These are phyloP conservation scores for Lotus japonicus DNA, from an alignment of 306 rosid species.

Conservation along the genomic window DNA sequence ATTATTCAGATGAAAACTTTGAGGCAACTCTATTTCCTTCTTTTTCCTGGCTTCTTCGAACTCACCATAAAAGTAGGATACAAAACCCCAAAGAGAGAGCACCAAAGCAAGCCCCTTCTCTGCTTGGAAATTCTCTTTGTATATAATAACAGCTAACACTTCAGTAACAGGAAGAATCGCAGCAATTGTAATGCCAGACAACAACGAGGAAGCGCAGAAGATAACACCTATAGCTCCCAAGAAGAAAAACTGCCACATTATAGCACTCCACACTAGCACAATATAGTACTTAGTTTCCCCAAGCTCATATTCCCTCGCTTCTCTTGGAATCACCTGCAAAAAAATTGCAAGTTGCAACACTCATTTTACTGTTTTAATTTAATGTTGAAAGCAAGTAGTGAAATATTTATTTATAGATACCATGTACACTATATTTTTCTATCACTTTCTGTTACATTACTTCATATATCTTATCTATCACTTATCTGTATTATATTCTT, in stretches of 20 bases:
- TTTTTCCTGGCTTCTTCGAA: slow-evolving; percentile 32
- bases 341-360: too few relatives aligned
- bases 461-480: too few relatives aligned
- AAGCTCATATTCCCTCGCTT: slow-evolving; percentile 48
- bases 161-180: slow-evolving; percentile 53
- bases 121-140: slow-evolving; percentile 53
- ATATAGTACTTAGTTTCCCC: slow-evolving; percentile 57
- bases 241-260: slow-evolving; percentile 71
- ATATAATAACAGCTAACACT: slow-evolving; percentile 57
- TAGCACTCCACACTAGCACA: slow-evolving; percentile 42
- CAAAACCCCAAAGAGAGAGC: slow-evolving; percentile 78
- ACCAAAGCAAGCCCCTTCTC: slow-evolving; percentile 68
- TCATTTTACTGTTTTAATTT: too few relatives aligned
- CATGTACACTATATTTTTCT: too few relatives aligned
- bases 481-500: too few relatives aligned
- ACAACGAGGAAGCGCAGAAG: slow-evolving; percentile 60
- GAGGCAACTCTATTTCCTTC: slow-evolving; percentile 11
- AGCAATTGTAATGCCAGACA: slow-evolving; percentile 56
- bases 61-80: slow-evolving; percentile 79
- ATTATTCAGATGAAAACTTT: not conserved
- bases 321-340: slow-evolving; percentile 57
- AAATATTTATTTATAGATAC: too few relatives aligned
- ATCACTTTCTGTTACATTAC: too few relatives aligned
- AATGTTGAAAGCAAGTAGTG: too few relatives aligned
- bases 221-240: slow-evolving; percentile 70